Base-by-base conservation (phyloP, 2,329 filamentous ascomycete species). In the Fusarium phyllophilum region DNA sequence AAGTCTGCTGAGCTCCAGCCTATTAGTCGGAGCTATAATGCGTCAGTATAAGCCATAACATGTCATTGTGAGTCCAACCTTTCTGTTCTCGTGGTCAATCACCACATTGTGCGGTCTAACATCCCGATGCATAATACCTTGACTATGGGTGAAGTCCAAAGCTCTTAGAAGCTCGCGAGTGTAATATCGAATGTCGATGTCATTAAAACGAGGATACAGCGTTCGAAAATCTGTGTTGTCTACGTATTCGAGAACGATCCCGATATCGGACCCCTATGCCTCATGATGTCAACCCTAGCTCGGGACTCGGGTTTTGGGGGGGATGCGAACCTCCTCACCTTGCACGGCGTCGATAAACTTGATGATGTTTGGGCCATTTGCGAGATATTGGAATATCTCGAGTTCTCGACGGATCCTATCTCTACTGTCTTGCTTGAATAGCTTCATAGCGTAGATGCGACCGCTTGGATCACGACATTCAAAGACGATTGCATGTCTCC, bases 1-100 rank as follows among this genome's bases (percentile, higher is more conserved):
- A 73, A 46, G 6, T 29, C 24, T 6, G 56, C 36, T 8, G 70
- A 73, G 24, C 70, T 55, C 70, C 70, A 73, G 3, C 65, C 66
- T 29, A 73, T 54, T 0, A 73, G 49, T 8, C 65, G 59, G 3
- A 73, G 66, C 70, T 73, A 10, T 15, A 4, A 36, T 4, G 1
- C 6, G n/a, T 52, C 6, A 49, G 10, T 9, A 6, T 6, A 14
- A 10, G 5, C 14, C 14, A 1, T 7, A 17, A 12, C 0, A 0
- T 3, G 7, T 17, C 7, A 31, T 15, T 9, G 1, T 8, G 4
- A 13, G 2, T 2, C 2, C 3, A 34, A 65, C 70, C 12, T 58
- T 73, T 36, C 24, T 48, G 3, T 45, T 33, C 17, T 24, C 29
- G 5, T 52, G 55, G 4, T 73, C 70, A 8, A 73, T 70, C 5